Evolutionary conservation across 2,329 filamentous ascomycete species (phyloP), one percentile per base, ranked within the genome.

Genomic region (Aspergillus sp.): DNA sequence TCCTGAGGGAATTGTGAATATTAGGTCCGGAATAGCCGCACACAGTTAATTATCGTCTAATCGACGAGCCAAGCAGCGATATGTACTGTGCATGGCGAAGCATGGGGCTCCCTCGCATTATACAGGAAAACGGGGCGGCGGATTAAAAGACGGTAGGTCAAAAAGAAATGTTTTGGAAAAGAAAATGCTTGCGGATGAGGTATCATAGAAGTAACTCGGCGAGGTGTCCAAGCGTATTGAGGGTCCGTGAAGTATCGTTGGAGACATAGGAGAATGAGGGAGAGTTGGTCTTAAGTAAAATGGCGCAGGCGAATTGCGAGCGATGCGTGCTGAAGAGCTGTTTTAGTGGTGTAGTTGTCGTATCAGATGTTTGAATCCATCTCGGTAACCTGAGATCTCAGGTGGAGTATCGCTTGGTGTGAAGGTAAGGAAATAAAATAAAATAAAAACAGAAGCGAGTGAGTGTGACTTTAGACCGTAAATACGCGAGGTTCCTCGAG

Each of bases 101-200:
- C 60, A 61, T 49, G 41, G 50, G 48, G 54, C 58, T 67, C 64
- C 66, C 56, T 55, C 57, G 46, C 50, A 58, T 60, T 70, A 65
- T 73, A 73, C 70, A 72, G 51, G 54, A 62, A 68, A 66, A 59
- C 27, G 57, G 54, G 62, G 63, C 53, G 53, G 47, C 57, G 60
- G 63, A 72, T 70, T 70, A 72, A 72, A 71, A 65, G 65, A 65
- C 64, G 59, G 60, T 71, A 72, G 57, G 30, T 39, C 33, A 4
- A 33, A 57, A 56, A 54, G 57, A 59, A 58, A 58, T 47, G 68
- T 62, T 64, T 50, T 63, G 27, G 69, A 66, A 68, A 70, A 67
- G 63, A 58, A 55, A 65, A 64, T 62, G 61, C 63, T 62, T 59
- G 61, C 37, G 45, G 64, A 54, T 54, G 58, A 63, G 64, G 64